A percentile compares a stretch with the other conserved stretches of the same genome.
Evolutionary conservation across 2,329 filamentous ascomycete genomes (phyloP).

Genomic region (Fusarium subglutinans): DNA sequence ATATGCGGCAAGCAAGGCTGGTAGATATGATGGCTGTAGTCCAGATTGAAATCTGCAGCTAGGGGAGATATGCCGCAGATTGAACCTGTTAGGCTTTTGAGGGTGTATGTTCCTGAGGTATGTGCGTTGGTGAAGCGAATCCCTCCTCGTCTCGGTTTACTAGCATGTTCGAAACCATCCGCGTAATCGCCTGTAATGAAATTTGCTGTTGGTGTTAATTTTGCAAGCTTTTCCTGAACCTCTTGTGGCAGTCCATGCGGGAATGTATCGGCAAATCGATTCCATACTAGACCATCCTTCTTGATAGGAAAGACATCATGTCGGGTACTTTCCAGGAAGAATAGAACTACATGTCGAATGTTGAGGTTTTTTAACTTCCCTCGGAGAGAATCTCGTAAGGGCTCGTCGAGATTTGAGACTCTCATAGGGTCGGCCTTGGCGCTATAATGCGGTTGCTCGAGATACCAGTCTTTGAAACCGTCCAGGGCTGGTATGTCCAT

Average conservation of each 20-base stretch:
- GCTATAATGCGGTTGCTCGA: conserved; percentile 45
- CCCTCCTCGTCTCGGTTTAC: conserved; percentile 45
- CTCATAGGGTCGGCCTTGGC: conserved; percentile 51
- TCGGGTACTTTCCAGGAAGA: conserved; percentile 57
- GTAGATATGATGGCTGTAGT: conserved; percentile 53
- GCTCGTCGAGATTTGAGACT: conserved; percentile 49
- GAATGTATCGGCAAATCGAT: conserved; percentile 44
- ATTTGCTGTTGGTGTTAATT: conserved; percentile 45
- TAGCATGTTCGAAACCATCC: conserved; percentile 43
- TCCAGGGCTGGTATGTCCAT: conserved; percentile 10
- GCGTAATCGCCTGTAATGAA: conserved; percentile 48
- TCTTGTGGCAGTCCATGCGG: conserved; percentile 45
- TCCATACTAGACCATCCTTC: conserved; percentile 49
- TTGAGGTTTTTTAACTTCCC: conserved; percentile 41
- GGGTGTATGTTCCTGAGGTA: conserved; percentile 54
- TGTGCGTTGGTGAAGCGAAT: conserved; percentile 52
- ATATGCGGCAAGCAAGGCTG: conserved; percentile 55
- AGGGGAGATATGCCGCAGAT: conserved; percentile 54
- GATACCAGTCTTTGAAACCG: conserved; percentile 44
- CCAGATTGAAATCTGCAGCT: conserved; percentile 53
- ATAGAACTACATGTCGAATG: conserved; percentile 53
- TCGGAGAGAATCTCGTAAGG: conserved; percentile 39
- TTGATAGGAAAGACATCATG: conserved; percentile 56
- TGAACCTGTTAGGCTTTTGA: conserved; percentile 54
- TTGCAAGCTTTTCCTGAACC: conserved; percentile 39